Evolutionary conservation across 2,329 filamentous ascomycete genomes (phyloP).

Genomic region (Botrytis hyacinthi): DNA sequence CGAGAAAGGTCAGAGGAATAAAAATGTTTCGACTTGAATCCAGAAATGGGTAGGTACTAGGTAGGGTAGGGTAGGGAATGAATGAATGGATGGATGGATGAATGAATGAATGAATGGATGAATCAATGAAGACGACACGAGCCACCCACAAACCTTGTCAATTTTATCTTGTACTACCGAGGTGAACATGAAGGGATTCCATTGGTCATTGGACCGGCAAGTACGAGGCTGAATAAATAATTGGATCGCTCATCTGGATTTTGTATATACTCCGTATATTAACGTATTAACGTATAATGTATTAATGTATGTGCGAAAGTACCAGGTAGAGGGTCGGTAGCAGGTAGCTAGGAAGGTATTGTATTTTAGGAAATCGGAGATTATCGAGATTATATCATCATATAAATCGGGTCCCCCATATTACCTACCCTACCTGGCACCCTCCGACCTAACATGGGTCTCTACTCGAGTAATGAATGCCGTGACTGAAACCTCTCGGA

Average conservation of each 20-base stretch:
- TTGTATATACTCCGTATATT: too few species aligned
- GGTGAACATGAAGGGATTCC: not conserved
- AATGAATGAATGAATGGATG: not conserved
- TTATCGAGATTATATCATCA: slow-evolving; percentile 1
- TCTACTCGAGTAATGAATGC: not conserved
- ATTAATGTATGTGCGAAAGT: too few species aligned
- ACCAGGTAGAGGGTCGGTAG: too few species aligned
- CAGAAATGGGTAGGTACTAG: not conserved
- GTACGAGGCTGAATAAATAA: slow-evolving; percentile 13
- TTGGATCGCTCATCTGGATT: not conserved
- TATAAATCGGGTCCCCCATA: not conserved
- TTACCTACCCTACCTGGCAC: not conserved
- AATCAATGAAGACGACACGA: not conserved
- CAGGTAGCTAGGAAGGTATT: not conserved
- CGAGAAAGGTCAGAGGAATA: not conserved
- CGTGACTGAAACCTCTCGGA: not conserved
- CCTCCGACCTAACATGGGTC: not conserved
- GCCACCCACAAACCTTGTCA: not conserved
- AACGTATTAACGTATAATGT: too few species aligned
- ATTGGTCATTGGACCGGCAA: not conserved
- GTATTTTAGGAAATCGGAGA: slow-evolving; percentile 1
- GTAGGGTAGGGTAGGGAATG: not conserved
- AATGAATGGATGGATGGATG: not conserved
- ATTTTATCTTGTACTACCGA: slow-evolving; percentile 1
- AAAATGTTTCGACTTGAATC: not conserved